These are phyloP conservation scores for Penicillium egyptiacum DNA, from an alignment of 495 filamentous ascomycete species.

Conservation along the genomic window DNA sequence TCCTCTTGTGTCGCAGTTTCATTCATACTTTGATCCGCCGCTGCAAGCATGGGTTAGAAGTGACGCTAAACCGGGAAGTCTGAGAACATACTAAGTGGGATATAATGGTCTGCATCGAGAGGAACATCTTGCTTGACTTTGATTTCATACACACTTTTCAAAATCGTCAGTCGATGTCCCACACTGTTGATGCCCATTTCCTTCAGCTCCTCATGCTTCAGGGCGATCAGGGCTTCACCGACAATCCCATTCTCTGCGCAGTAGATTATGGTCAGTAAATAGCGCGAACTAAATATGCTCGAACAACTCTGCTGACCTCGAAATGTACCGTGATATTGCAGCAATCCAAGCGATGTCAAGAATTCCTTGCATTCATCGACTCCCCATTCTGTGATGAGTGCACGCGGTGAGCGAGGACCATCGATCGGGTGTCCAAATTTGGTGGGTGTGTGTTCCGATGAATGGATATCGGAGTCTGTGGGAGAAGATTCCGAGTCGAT, in stretches of 20 bases:
- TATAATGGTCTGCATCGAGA: constrained; percentile 89
- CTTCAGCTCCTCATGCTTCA: constrained; percentile 90
- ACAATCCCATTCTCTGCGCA: constrained; percentile 84
- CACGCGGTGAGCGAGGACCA: constrained; percentile 68
- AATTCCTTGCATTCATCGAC: constrained; percentile 87
- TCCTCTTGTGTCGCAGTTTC: constrained; percentile 88
- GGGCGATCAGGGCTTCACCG: constrained; percentile 83
- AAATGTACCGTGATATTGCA: constrained; percentile 80
- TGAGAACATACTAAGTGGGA: constrained; percentile 76
- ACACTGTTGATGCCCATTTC: constrained; percentile 91
- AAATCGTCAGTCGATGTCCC: constrained; percentile 88
- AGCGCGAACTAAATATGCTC: not conserved
- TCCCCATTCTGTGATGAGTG: constrained; percentile 85
- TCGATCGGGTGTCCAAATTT: constrained; percentile 67
- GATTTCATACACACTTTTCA: constrained; percentile 92
- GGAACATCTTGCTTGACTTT: constrained; percentile 90
- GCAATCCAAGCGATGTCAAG: constrained; percentile 72
- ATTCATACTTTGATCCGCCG: constrained; percentile 85
- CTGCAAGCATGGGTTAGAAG: constrained; percentile 41
- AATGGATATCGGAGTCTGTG: constrained; percentile 77
- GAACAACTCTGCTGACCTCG: constrained; percentile 56
- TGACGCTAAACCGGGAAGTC: not conserved
- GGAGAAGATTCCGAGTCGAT: constrained; percentile 79
- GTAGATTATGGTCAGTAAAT: constrained; percentile 4
- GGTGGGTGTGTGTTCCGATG: constrained; percentile 84